Evolutionary conservation across 2,329 filamentous ascomycete species (phyloP), one percentile per base, ranked within the genome.

Genomic region (Helotiales sp.): DNA sequence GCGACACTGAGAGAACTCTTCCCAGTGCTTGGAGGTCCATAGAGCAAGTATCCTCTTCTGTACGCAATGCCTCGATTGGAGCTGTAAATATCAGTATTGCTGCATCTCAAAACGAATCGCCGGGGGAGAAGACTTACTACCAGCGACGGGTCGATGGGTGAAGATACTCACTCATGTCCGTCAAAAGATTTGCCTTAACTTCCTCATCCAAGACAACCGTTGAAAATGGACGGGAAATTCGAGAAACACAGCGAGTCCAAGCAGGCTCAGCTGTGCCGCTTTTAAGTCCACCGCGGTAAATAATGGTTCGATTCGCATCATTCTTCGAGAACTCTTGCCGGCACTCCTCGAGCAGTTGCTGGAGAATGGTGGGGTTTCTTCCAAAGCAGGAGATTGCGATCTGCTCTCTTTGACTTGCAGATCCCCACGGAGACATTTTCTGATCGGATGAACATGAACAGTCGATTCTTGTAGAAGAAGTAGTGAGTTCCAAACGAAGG

Each of bases 51-150:
- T 0, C 93, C 93, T 4, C 93, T 85, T 15, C 93, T 87, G 77
- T 96, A 96, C 0, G 93, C 93, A 32, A 97, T 95, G 0, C 93
- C 93, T 6, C 93, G 86, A 71, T 92, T 91, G 0, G 89, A 85
- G 76, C 40, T 45, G 8, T n/a, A 8, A 20, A 6, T 5, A 20
- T 45, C 17, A 45, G 40, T 20, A 6, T 43, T 45, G n/a, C n/a
- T n/a, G n/a, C n/a, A n/a, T n/a, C n/a, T n/a, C n/a, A n/a, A n/a
- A n/a, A n/a, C n/a, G n/a, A n/a, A n/a, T n/a, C n/a, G 40, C 7
- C 5, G 13, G 17, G 13, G n/a, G 40, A 10, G 2, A 20, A 6
- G 3, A 45, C 40, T 45, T 10, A 45, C 40, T 97, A 97, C 92
- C 93, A 97, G n/a, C 88, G 83, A 52, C 86, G 82, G 0, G 88